Evolutionary conservation across 345 rosid genomes (phyloP), one percentile per base, ranked within the genome.

Genomic region (Triadica sebifera): DNA sequence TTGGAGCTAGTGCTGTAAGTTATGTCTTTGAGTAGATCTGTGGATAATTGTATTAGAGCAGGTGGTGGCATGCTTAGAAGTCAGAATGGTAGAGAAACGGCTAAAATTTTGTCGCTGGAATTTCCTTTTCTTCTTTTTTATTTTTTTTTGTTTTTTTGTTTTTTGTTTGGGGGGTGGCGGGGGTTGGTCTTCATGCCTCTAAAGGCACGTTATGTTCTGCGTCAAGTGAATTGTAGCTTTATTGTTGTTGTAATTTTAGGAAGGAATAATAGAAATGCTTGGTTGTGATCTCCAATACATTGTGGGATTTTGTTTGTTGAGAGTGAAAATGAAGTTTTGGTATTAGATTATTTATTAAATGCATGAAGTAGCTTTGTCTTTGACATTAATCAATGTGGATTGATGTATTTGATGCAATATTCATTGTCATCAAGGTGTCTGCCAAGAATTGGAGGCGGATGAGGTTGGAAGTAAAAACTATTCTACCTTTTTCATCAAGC

Each of bases 201-300:
- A 15, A 24, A 17, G 19, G n/a, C n/a, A 52, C 5, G 56, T 17
- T 15, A 52, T 52, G 20, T 52, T 13, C 56, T 52, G 57, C 20
- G 4, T 15, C 5, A 15, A 61, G 37, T 58, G 51, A 41, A 24
- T 24, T 67, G 12, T 57, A 45, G 15, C 41, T 15, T 8, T 6
- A 6, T 55, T 29, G 34, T 2, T 70, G 38, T 71, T 46, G 66
- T 43, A 59, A 13, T 71, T 70, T 70, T 37, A 55, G 73, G 63
- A 7, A 55, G 1, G 39, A 70, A 56, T 19, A 20, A 58, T 16
- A 19, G n/a, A 45, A 20, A 19, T 53, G 46, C n/a, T 39, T 24
- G 67, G 45, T 59, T 25, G 29, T 13, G 6, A 8, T 49, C n/a
- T 5, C 4, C 16, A 5, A 0, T 16, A 5, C 43, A 3, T 25